Evolutionary conservation across 2,329 filamentous ascomycete species (phyloP).

Genomic region (Shiraia bambusicola): DNA sequence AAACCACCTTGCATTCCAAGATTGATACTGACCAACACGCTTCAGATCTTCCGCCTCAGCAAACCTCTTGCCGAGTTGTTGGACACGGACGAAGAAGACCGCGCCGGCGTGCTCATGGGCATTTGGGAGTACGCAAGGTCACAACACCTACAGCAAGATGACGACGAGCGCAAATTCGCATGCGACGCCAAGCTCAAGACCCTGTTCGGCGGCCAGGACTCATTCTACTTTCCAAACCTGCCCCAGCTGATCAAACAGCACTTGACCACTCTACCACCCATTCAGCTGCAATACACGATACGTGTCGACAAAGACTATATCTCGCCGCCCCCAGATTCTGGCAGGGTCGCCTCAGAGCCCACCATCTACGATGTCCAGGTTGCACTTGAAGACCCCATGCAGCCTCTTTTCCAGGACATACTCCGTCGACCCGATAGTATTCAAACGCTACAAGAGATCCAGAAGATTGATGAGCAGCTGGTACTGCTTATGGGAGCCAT

Average conservation of each 20-base stretch:
- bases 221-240: conserved; percentile 82
- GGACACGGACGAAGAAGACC: conserved; percentile 82
- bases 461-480: conserved; percentile 78
- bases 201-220: conserved; percentile 70
- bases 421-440: conserved; percentile 51
- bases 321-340: conserved; percentile 66
- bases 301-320: conserved; percentile 70
- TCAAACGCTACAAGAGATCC: conserved; percentile 73
- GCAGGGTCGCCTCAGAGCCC: conserved; percentile 63
- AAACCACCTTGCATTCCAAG: background rate
- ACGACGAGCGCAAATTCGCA: conserved; percentile 88
- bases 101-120: conserved; percentile 83
- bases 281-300: conserved; percentile 88
- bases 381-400: conserved; percentile 78
- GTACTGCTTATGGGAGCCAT: conserved; percentile 81
- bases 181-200: conserved; percentile 81
- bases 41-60: conserved; percentile 68
- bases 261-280: conserved; percentile 74
- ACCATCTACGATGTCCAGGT: conserved; percentile 92
- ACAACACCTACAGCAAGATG: conserved; percentile 85
- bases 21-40: background rate
- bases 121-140: conserved; percentile 94
- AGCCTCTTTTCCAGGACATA: conserved; percentile 61
- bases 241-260: conserved; percentile 78
- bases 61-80: conserved; percentile 78